Base-by-base conservation (phyloP, 2,329 filamentous ascomycete genomes). In the Neocucurbitaria cava region DNA sequence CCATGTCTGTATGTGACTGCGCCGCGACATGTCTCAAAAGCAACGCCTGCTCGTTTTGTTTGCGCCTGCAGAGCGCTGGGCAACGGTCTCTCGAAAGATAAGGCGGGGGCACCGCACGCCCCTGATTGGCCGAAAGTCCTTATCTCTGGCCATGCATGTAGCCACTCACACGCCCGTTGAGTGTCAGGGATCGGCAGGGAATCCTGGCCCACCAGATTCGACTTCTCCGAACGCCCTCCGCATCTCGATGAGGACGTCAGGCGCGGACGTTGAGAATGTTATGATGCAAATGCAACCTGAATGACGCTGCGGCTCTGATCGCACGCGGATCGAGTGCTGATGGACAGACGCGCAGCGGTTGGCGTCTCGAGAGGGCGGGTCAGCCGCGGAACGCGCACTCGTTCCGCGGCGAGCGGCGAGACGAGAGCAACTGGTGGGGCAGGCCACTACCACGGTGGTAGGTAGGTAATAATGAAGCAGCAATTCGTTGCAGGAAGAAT, bases 111-210 rank as follows among this genome's bases (percentile, higher is more conserved):
- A n/a, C n/a, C n/a, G n/a, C n/a, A n/a, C n/a, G n/a, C n/a, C n/a
- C n/a, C n/a, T n/a, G n/a, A n/a, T n/a, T n/a, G n/a, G n/a, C n/a
- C n/a, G n/a, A n/a, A n/a, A n/a, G n/a, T 8, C 8, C 13, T 35
- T 35, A 35, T 35, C 31, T 56, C 59, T 42, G 49, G 56, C 43
- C 30, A 11, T 26, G 50, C 54, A 69, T 72, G 70, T 62, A 52
- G 42, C 69, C 69, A 71, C 69, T 70, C 48, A 52, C 47, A 24
- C 3, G 23, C 24, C 35, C n/a, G 4, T 11, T 20, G 38, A 33
- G 35, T 30, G 21, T 28, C 43, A 50, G 28, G 26, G 42, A 51
- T 26, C 9, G 24, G 5, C 24, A 5, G 24, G 24, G 9, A 9
- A 26, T 48, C 43, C 56, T 46, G 44, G 46, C 17, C 45, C 47